Evolutionary conservation across 352 stramenopile species (phyloP), one percentile per base, ranked within the genome.

Genomic region (Globisporangium cederbergense): DNA sequence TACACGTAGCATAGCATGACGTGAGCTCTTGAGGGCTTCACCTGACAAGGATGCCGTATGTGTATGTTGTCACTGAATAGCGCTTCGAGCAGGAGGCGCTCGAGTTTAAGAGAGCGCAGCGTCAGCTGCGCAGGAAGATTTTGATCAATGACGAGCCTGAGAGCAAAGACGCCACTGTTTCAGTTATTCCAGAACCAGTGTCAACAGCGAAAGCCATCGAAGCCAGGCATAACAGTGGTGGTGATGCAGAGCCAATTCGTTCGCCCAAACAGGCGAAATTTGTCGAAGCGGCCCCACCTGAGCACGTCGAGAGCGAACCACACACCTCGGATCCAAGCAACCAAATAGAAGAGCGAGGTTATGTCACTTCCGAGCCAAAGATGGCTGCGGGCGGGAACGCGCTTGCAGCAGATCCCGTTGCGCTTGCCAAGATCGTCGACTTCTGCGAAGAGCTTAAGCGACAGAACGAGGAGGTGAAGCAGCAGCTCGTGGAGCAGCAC

Each of bases 381-480:
- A 43, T 13, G 38, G 8, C 38, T 43, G 32, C 4, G 0, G 7
- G 32, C 32, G 32, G 32, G 9, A 43, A 4, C 38, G 38, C 13
- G 9, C 10, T 56, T 65, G 38, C 53, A 49, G 46, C 55, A 20
- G 73, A 83, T 54, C 62, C 73, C 28, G 52, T 58, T 14, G 75
- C 58, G 13, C 61, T 86, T 10, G 62, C 73, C 0, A 84, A 79
- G 59, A 76, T 88, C n/a, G 71, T 79, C n/a, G 69, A 78, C 40
- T 74, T 86, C 43, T 86, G 77, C 36, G 69, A 86, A 49, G 79
- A 80, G 6, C 75, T 88, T 43, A 82, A 83, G 61, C 72, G 71
- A 7, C 76, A 88, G 47, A 86, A 88, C 52, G 76, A 88, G 54
- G 79, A 86, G 32, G 72, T 86, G 2, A 83, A 84, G 66, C 60